These are phyloP conservation scores for Coniella vitis DNA, from an alignment of 2,329 filamentous ascomycete species.

Conservation along the genomic window DNA sequence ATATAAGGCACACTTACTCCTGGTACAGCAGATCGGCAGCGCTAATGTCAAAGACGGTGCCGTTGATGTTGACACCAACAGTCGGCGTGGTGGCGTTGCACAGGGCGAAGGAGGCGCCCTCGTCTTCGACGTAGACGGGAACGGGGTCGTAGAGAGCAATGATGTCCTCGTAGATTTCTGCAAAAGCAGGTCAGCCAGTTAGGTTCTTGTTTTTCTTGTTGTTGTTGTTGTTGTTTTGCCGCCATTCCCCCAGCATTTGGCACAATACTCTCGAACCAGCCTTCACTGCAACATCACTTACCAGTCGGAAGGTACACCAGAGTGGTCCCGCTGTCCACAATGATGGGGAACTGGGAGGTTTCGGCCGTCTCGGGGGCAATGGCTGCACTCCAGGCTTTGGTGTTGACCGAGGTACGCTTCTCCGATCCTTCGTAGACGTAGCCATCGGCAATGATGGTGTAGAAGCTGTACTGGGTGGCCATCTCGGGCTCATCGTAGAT, in stretches of 20 bases:
- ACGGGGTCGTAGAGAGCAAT: conserved; percentile 21
- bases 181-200: neutral
- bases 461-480: conserved; percentile 20
- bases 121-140: conserved; percentile 16
- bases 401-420: conserved; percentile 3
- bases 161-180: conserved; percentile 20
- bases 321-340: conserved; percentile 23
- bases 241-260: too few species aligned
- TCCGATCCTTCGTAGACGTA: conserved; percentile 19
- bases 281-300: conserved; percentile 5
- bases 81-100: conserved; percentile 23
- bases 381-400: neutral
- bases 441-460: conserved; percentile 22
- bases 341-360: conserved; percentile 21
- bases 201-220: too few species aligned
- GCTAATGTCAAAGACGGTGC: conserved; percentile 6
- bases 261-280: too few species aligned
- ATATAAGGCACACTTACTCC: neutral
- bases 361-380: conserved; percentile 15
- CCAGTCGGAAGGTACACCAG: conserved; percentile 21
- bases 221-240: too few species aligned
- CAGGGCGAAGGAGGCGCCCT: conserved; percentile 20
- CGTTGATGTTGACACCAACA: conserved; percentile 4
- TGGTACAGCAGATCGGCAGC: conserved; percentile 10
- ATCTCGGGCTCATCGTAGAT: conserved; percentile 3